These are phyloP conservation scores for Calonectria pteridis DNA, from an alignment of 2,329 filamentous ascomycete genomes.

Conservation along the genomic window DNA sequence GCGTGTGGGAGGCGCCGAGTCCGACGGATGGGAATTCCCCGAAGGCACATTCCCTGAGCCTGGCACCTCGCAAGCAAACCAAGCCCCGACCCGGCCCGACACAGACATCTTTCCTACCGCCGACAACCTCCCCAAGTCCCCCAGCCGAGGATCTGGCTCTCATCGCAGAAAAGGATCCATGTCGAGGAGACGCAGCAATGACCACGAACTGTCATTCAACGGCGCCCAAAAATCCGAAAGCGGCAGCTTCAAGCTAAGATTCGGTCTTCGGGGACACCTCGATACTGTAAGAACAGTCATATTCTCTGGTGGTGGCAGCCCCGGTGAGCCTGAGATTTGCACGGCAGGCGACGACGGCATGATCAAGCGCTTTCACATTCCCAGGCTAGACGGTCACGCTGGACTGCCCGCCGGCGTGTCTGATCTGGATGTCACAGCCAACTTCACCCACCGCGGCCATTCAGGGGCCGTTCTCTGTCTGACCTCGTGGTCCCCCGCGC, in stretches of 20 bases:
- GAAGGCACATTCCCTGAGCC: slow-evolving; percentile 77
- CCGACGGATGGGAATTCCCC: slow-evolving; percentile 94
- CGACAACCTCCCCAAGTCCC: slow-evolving; percentile 84
- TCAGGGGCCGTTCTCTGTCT: slow-evolving; percentile 89
- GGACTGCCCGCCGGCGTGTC: slow-evolving; percentile 68
- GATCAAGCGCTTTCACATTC: slow-evolving; percentile 97
- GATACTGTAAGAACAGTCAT: slow-evolving; percentile 95
- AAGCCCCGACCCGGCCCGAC: slow-evolving; percentile 77
- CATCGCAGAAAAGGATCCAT: slow-evolving; percentile 87
- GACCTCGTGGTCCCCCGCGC: slow-evolving; percentile 87
- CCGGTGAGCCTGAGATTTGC: slow-evolving; percentile 95
- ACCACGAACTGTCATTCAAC: slow-evolving; percentile 71
- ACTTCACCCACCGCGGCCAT: slow-evolving; percentile 96
- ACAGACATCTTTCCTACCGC: slow-evolving; percentile 89
- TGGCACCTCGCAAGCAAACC: slow-evolving; percentile 58
- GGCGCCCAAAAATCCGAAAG: slow-evolving; percentile 72
- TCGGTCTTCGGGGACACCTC: slow-evolving; percentile 90
- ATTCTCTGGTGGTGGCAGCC: slow-evolving; percentile 95
- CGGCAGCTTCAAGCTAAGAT: slow-evolving; percentile 90
- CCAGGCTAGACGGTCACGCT: slow-evolving; percentile 75
- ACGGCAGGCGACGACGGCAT: slow-evolving; percentile 95
- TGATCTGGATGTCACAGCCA: slow-evolving; percentile 91
- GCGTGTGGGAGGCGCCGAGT: slow-evolving; percentile 59
- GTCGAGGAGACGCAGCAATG: slow-evolving; percentile 76
- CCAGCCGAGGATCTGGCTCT: slow-evolving; percentile 74